Evolutionary conservation across 495 filamentous ascomycete genomes (phyloP), one percentile per base, ranked within the genome.

Genomic region (Penicillium verhagenii): DNA sequence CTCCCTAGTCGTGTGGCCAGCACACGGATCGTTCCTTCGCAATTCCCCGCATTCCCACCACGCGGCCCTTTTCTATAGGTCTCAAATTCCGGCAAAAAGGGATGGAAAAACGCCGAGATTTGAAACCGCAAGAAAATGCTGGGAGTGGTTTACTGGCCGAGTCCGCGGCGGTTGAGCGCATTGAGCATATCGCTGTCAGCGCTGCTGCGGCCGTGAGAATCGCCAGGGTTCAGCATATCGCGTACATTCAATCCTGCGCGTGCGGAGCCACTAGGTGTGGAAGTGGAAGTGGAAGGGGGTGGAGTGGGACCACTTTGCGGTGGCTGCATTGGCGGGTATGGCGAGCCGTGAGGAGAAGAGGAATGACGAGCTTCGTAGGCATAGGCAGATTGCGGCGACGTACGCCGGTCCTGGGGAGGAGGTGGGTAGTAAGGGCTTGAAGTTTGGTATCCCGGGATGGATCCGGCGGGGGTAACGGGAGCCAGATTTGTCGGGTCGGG

Each of bases 151-250:
- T 53, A 53, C 48, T 56, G 35, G 40, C 52, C 23, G 31, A 67
- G 64, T 5, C 71, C 73, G 20, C 73, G 74, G 28, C 78, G 75
- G 55, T 81, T 79, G 53, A 83, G 59, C 35, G 77, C 75, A 60
- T 81, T 79, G 42, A 83, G 69, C 80, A 83, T 83, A 54, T 79
- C 75, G 51, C 73, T 82, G 56, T 83, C 80, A 14, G 79, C 76
- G 53, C 72, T 79, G 35, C 78, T 79, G 14, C 79, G 73, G n/a
- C 72, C 77, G 38, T 71, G 68, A 31, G 68, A 67, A 54, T 72
- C 76, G 19, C 73, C 70, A 0, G 71, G 72, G 47, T 78, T 77
- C 19, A 83, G 65, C 67, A 83, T 77, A 52, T 81, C 78, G 35
- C 78, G 75, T 39, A 83, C 78, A 52, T 79, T 80, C 64, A 83